phyloP scores from a whole-genome alignment of 139 green algal species.

The Chlorella vulgaris region DNA sequence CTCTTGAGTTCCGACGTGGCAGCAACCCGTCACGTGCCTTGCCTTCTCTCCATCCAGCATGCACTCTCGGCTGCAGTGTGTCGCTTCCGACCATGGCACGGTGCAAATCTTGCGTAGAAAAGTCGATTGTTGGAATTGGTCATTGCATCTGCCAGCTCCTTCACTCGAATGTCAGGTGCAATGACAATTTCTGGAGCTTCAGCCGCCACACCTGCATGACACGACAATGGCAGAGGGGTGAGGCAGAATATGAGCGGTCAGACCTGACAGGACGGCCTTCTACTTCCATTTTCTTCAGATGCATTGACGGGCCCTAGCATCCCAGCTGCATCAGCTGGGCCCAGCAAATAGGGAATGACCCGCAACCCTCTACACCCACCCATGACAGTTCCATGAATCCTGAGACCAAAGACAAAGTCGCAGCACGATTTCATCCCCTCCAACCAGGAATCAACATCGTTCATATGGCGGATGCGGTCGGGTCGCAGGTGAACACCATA shows the following conservation, averaged over 20 bases:
- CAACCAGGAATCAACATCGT: not conserved
- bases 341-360: too few relatives aligned
- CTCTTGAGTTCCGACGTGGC: slow-evolving; percentile 64
- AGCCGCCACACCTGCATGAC: not conserved
- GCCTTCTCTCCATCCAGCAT: slow-evolving; percentile 61
- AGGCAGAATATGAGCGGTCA: too few relatives aligned
- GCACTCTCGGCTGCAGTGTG: slow-evolving; percentile 65
- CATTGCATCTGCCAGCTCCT: not conserved
- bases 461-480: not conserved
- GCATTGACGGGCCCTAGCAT: too few relatives aligned
- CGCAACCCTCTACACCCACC: too few relatives aligned
- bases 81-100: slow-evolving; percentile 68
- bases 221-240: too few relatives aligned
- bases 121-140: not conserved
- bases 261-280: too few relatives aligned
- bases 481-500: not conserved
- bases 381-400: not conserved
- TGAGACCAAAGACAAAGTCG: not conserved
- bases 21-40: slow-evolving; percentile 63
- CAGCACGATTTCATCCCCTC: not conserved
- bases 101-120: slow-evolving; percentile 86
- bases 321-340: too few relatives aligned
- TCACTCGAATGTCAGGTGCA: not conserved
- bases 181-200: not conserved
- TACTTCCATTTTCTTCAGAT: too few relatives aligned